These are phyloP conservation scores for Brettanomyces bruxellensis DNA, from an alignment of 805 yeast species.

Conservation along the genomic window DNA sequence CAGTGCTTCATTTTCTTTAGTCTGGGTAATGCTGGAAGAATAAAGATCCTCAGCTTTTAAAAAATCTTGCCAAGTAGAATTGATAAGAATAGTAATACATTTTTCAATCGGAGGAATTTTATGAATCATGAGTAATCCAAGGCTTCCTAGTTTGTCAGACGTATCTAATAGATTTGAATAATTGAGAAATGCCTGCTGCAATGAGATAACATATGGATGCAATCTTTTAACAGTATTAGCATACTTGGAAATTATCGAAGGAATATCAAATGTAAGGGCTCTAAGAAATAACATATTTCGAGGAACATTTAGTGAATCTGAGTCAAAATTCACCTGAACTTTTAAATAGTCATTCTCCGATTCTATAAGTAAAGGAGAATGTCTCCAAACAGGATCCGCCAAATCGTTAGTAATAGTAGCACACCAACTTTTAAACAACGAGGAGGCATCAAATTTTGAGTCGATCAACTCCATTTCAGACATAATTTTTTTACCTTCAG, in stretches of 20 bases:
- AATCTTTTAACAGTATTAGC: conserved; percentile 42
- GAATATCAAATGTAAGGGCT: conserved; percentile 46
- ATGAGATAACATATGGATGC: conserved; percentile 46
- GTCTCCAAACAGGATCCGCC: conserved; percentile 8
- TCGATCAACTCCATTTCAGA: conserved; percentile 37
- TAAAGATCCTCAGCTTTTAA: conserved; percentile 40
- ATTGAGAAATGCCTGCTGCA: conserved; percentile 42
- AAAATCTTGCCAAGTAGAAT: conserved; percentile 46
- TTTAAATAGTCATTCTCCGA: conserved; percentile 16
- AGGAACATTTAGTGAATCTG: conserved; percentile 26
- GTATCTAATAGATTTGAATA: conserved; percentile 19
- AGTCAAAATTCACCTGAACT: conserved; percentile 44
- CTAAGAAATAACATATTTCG: conserved; percentile 44
- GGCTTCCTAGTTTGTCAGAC: conserved; percentile 27
- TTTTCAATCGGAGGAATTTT: conserved; percentile 20
- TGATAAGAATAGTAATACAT: conserved; percentile 26
- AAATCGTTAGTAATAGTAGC: conserved; percentile 3
- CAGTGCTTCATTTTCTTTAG: conserved; percentile 22
- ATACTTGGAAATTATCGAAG: conserved; percentile 37
- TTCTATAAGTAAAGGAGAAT: conserved; percentile 29
- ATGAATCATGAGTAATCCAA: conserved; percentile 30
- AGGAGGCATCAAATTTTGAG: conserved; percentile 36
- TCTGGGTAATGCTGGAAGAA: conserved; percentile 16
- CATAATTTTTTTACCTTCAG: conserved; percentile 59
- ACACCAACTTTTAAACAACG: conserved; percentile 43